Evolutionary conservation across 306 rosid species (phyloP).

Genomic region (Abrus pulchellus): DNA sequence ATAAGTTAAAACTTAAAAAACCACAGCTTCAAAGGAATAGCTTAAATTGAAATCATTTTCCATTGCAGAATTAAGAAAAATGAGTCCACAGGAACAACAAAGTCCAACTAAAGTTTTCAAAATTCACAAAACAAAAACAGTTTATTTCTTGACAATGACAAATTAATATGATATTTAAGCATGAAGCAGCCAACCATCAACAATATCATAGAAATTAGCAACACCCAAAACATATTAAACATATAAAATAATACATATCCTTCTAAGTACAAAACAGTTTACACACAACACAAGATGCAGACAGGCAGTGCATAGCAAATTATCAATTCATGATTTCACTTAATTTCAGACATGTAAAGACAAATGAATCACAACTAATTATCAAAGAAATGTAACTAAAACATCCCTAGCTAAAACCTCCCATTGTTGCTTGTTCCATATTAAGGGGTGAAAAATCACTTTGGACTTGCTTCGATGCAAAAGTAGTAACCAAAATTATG

Average conservation of each 20-base stretch:
- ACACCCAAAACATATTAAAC: neutral
- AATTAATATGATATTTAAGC: conserved; percentile 12
- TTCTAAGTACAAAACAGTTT: neutral
- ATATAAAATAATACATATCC: neutral
- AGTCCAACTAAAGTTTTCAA: neutral
- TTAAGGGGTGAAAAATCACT: too few species aligned
- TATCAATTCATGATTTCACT: neutral
- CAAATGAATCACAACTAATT: neutral
- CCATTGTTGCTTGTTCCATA: neutral
- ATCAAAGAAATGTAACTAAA: neutral
- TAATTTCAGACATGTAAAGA: neutral
- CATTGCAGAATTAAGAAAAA: conserved; percentile 24
- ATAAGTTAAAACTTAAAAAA: conserved; percentile 28
- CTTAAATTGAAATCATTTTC: conserved; percentile 8
- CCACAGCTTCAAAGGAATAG: conserved; percentile 12
- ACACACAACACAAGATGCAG: neutral
- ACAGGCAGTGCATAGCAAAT: neutral
- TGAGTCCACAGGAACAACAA: neutral
- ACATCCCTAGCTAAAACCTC: neutral
- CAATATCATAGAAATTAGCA: neutral
- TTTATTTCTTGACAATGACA: neutral
- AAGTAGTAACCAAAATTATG: too few species aligned
- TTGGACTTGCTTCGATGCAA: too few species aligned
- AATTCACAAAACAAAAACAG: neutral
- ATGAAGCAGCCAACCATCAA: neutral